Conservation (phyloP, 768 basidiomycete genomes). For the Filobasidium wieringae region DNA sequence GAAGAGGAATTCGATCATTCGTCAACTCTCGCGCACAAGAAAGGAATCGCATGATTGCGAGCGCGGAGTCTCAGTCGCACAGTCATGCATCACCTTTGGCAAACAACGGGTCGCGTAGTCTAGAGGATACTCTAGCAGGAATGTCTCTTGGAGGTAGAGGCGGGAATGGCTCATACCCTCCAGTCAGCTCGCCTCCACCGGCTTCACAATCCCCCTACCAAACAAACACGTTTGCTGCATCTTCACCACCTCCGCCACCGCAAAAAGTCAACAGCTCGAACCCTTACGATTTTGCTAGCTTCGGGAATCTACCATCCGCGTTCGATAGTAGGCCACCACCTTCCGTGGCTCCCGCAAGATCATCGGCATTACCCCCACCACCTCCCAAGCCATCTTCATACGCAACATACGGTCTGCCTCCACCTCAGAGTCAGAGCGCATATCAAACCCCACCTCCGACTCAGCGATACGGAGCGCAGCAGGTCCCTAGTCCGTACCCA, state of each 20-base stretch:
- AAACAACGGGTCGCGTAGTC: slow-evolving; percentile 22
- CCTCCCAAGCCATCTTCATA: slow-evolving; percentile 28
- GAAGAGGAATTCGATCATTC: slow-evolving; percentile 52
- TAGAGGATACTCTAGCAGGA: slow-evolving; percentile 22
- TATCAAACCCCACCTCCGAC: slow-evolving; percentile 9
- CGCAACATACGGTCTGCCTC: slow-evolving; percentile 17
- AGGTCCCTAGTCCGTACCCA: slow-evolving; percentile 3
- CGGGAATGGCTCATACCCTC: slow-evolving; percentile 17
- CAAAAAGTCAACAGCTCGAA: slow-evolving; percentile 22
- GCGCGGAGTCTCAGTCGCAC: slow-evolving; percentile 59
- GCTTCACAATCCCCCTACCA: slow-evolving; percentile 41
- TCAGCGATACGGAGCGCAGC: slow-evolving; percentile 4
- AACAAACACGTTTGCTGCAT: slow-evolving; percentile 35
- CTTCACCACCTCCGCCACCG: slow-evolving; percentile 30
- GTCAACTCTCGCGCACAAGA: slow-evolving; percentile 56
- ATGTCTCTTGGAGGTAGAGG: slow-evolving; percentile 6
- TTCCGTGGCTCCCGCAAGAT: slow-evolving; percentile 1
- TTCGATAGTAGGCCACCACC: slow-evolving; percentile 19
- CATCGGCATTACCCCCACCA: neutral
- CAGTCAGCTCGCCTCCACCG: slow-evolving; percentile 39
- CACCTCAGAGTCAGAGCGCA: neutral
- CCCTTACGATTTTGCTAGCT: slow-evolving; percentile 29
- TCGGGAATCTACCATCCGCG: slow-evolving; percentile 23
- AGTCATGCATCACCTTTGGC: slow-evolving; percentile 33
- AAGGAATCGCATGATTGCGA: slow-evolving; percentile 54